Percentiles rank a stretch among this genome's conserved stretches.
Conservation (phyloP, 768 basidiomycete species). For the Mrakia frigida region DNA sequence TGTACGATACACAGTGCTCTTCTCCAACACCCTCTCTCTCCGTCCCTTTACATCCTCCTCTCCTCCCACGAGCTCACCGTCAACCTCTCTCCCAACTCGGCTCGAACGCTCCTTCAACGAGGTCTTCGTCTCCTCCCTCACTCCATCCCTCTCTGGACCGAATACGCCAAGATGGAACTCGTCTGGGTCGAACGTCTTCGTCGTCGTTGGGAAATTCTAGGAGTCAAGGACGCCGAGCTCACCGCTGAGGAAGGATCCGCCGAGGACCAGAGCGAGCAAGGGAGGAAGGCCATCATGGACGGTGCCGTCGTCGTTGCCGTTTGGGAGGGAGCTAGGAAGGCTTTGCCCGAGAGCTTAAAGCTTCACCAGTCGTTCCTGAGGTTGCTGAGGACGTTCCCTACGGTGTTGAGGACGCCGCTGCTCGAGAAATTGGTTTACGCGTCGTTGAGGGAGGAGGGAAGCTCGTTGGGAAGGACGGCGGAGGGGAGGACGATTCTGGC, state of each 20-base stretch:
- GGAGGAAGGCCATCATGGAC: constrained; percentile 63
- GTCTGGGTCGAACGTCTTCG: constrained; percentile 75
- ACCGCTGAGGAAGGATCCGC: constrained; percentile 6
- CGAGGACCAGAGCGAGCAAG: constrained; percentile 42
- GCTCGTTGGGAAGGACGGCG: constrained; percentile 22
- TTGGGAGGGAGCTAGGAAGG: constrained; percentile 67
- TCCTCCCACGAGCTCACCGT: constrained; percentile 30
- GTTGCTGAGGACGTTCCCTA: constrained; percentile 42
- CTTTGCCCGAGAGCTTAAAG: constrained; percentile 51
- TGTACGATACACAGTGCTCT: constrained; percentile 56
- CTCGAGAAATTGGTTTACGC: constrained; percentile 39
- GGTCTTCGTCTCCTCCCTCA: constrained; percentile 73
- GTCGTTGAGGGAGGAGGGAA: constrained; percentile 32
- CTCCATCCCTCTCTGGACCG: constrained; percentile 73
- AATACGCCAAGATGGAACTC: constrained; percentile 86
- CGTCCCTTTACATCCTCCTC: constrained; percentile 40
- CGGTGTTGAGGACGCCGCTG: constrained; percentile 38
- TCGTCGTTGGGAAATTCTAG: constrained; percentile 72
- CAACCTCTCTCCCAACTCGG: constrained; percentile 47
- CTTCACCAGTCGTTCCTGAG: constrained; percentile 44
- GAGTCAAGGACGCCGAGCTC: constrained; percentile 49
- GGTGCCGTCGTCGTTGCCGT: constrained; percentile 75
- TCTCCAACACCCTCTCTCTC: constrained; percentile 58
- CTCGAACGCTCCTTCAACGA: constrained; percentile 75
- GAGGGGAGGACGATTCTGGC: constrained; percentile 37